phyloP scores from a whole-genome alignment of 1,284 basidiomycete genomes.

The Austroboletus novae-zelandiae region DNA sequence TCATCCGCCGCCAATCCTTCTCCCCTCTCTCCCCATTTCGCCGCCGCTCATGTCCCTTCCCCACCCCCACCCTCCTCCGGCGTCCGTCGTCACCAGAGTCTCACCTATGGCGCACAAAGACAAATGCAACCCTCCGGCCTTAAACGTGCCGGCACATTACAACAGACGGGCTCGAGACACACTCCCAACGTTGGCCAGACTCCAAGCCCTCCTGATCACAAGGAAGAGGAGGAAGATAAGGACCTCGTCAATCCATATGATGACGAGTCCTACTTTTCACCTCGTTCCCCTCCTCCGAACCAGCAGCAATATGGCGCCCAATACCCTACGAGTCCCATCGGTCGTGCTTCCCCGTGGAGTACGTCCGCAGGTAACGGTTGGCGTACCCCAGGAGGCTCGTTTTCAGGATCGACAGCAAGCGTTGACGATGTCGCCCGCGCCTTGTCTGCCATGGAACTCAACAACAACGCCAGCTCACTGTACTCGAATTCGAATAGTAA shows the following conservation, averaged over 20 bases:
- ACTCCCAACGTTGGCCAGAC: constrained; percentile 36
- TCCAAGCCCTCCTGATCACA: constrained; percentile 45
- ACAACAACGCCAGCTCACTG: constrained; percentile 29
- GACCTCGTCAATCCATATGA: constrained; percentile 49
- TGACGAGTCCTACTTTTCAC: constrained; percentile 53
- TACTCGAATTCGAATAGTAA: constrained; percentile 24
- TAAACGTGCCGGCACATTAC: constrained; percentile 73
- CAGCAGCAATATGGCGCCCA: constrained; percentile 35
- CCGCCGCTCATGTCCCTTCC: constrained; percentile 52
- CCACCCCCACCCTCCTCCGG: constrained; percentile 65
- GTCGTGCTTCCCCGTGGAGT: constrained; percentile 65
- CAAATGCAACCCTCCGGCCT: constrained; percentile 48
- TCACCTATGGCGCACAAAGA: constrained; percentile 64
- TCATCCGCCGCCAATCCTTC: constrained; percentile 43
- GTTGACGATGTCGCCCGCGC: constrained; percentile 77
- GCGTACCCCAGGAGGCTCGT: constrained; percentile 46
- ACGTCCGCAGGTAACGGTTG: constrained; percentile 55
- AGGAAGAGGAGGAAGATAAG: constrained; percentile 56
- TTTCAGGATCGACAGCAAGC: constrained; percentile 28
- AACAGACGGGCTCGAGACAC: constrained; percentile 41
- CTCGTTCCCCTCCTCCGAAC: constrained; percentile 28
- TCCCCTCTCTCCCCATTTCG: constrained; percentile 62
- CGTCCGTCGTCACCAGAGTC: constrained; percentile 74
- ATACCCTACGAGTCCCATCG: constrained; percentile 60
- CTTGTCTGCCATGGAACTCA: constrained; percentile 63